Evolutionary conservation across 805 yeast species (phyloP).

Genomic region (Sugiyamaella valdiviana): DNA sequence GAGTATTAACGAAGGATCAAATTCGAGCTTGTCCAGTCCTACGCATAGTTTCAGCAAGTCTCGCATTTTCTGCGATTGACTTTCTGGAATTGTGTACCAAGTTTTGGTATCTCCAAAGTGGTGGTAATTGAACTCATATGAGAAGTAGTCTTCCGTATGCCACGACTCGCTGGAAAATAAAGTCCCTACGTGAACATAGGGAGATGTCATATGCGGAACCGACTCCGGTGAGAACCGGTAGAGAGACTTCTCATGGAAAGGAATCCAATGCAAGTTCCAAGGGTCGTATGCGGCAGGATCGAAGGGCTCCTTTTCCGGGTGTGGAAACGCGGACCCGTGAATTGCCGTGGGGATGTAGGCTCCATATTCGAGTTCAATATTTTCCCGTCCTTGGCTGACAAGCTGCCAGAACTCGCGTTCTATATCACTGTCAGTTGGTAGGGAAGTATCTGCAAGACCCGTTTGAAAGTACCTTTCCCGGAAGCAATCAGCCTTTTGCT

Average conservation of each 20-base stretch:
- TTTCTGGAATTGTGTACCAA: conserved; percentile 80
- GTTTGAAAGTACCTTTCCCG: conserved; percentile 19
- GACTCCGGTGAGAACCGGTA: conserved; percentile 56
- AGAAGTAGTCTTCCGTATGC: conserved; percentile 86
- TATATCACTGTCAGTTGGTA: conserved; percentile 32
- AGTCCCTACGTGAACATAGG: conserved; percentile 84
- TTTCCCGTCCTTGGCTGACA: conserved; percentile 34
- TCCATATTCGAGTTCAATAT: conserved; percentile 67
- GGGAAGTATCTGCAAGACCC: not conserved
- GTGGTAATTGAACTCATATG: conserved; percentile 75
- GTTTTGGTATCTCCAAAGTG: conserved; percentile 75
- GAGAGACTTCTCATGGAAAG: conserved; percentile 64
- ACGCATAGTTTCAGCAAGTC: conserved; percentile 35
- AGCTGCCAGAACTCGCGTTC: conserved; percentile 69
- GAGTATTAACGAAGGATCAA: conserved; percentile 64
- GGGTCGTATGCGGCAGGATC: conserved; percentile 41
- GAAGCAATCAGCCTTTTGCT: conserved; percentile 48
- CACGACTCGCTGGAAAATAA: conserved; percentile 80
- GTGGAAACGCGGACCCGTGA: conserved; percentile 75
- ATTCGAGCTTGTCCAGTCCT: conserved; percentile 26
- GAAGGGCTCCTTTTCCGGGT: conserved; percentile 25
- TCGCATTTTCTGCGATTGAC: conserved; percentile 52
- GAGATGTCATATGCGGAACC: conserved; percentile 80
- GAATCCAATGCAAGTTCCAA: conserved; percentile 69
- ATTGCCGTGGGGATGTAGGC: conserved; percentile 70